phyloP scores from a whole-genome alignment of 2,329 filamentous ascomycete species.

The Penicillium sp. region DNA sequence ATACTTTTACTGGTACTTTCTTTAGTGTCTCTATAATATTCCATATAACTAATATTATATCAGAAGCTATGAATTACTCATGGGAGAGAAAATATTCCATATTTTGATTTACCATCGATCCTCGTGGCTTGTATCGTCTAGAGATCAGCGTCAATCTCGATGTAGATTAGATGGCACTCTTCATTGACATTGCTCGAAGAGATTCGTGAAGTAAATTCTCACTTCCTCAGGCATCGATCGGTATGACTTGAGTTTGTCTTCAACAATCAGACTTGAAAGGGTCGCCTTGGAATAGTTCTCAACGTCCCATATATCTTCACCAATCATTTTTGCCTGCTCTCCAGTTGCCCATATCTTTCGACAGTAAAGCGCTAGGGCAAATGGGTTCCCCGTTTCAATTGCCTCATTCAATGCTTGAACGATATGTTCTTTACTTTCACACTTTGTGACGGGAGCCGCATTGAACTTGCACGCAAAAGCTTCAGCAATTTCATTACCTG shows the following conservation, averaged over 20 bases:
- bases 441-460: not conserved
- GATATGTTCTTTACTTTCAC: slow-evolving; percentile 8
- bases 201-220: not conserved
- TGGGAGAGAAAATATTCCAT: no score
- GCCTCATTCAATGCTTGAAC: slow-evolving; percentile 4
- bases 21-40: no score
- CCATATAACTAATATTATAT: no score
- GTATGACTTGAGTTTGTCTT: not conserved
- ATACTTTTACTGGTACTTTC: no score
- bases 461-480: slow-evolving; percentile 9
- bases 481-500: slow-evolving; percentile 14
- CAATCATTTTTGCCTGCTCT: slow-evolving; percentile 3
- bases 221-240: not conserved
- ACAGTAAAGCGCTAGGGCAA: slow-evolving; percentile 15
- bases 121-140: no score
- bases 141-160: no score
- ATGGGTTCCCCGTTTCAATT: not conserved
- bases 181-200: not conserved
- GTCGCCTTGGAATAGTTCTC: slow-evolving; percentile 9
- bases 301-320: slow-evolving; percentile 18
- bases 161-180: not conserved
- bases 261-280: not conserved
- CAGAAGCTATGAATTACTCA: no score
- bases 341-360: slow-evolving; percentile 22
- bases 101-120: no score